Evolutionary conservation across 495 filamentous ascomycete species (phyloP), one percentile per base, ranked within the genome.

Genomic region (Thozetella sp.): DNA sequence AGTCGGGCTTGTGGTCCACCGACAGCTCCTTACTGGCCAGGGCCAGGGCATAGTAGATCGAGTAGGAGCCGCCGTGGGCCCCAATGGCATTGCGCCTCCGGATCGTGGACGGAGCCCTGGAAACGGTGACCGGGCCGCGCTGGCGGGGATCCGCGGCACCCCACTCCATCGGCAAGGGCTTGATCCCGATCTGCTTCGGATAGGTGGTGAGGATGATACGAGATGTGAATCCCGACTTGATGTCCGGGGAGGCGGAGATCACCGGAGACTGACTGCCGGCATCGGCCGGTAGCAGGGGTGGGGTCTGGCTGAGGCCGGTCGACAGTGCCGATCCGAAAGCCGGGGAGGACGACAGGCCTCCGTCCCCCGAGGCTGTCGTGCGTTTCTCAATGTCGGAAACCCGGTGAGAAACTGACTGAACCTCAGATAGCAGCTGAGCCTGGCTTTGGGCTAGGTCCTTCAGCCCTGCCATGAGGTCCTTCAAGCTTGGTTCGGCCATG

Each of bases 61-160:
- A 92, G 67, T 99, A 99, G n/a, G 93, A 97, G 45, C 95, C 95
- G 46, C 95, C 94, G 68, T 99, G 95, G 56, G 95, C 95, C 71
- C 83, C 83, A 65, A 86, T 79, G 53, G 80, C 94, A 76, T 99
- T 99, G 55, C 95, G 88, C 65, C 88, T 86, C 60, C 93, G 86
- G 60, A 98, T 85, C 9, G 92, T 91, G 55, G 84, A 87, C 6
- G 82, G 80, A 59, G 80, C 84, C 51, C 95, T 85, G 9, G 91
- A 93, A 25, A 97, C 94, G 51, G 97, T 86, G n/a, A 99, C 90
- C 0, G 95, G 95, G 2, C 95, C 95, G 64, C 95, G 82, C 64
- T 84, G 69, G 60, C 80, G 71, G 10, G 91, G 86, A 69, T 97
- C 91, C 40, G 83, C 72, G 53, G 90, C 81, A 30, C 95, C 95